Conservation (phyloP, 2,329 filamentous ascomycete genomes). For the Fusarium brevicatenulatum region DNA sequence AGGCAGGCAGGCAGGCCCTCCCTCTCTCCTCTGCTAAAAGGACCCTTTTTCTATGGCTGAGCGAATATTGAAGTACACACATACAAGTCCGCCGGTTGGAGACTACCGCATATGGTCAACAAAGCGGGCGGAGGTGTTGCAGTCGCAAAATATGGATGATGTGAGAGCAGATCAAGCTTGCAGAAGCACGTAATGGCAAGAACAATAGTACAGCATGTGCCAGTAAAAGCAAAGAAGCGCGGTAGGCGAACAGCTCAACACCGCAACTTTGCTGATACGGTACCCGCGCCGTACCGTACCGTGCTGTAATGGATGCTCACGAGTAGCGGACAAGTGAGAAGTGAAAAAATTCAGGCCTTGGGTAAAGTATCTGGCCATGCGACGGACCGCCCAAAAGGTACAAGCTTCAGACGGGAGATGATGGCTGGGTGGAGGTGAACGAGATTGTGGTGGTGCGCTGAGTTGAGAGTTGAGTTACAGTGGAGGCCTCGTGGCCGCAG, state of each 20-base stretch:
- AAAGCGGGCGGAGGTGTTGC: conserved; percentile 21
- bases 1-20: not conserved
- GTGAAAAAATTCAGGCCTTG: not conserved
- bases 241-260: conserved; percentile 42
- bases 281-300: not conserved
- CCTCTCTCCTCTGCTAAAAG: not conserved
- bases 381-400: conserved; percentile 17
- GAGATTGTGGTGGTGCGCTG: conserved; percentile 33
- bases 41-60: conserved; percentile 7
- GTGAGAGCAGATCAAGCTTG: conserved; percentile 5
- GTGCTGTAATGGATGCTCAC: conserved; percentile 13
- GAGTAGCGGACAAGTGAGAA: conserved; percentile 25
- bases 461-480: conserved; percentile 25
- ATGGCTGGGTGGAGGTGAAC: conserved; percentile 23
- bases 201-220: not conserved
- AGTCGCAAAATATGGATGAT: conserved; percentile 16
- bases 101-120: conserved; percentile 33
- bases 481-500: conserved; percentile 38
- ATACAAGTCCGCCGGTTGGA: conserved; percentile 16
- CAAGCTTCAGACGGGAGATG: conserved; percentile 24
- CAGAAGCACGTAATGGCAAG: not conserved
- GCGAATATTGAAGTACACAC: conserved; percentile 11
- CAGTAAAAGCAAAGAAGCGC: conserved; percentile 37
- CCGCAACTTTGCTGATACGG: conserved; percentile 34
- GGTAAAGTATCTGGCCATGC: conserved; percentile 22